These are phyloP conservation scores for Phytopythium kandeliae DNA, from an alignment of 352 stramenopile genomes.

Conservation along the genomic window DNA sequence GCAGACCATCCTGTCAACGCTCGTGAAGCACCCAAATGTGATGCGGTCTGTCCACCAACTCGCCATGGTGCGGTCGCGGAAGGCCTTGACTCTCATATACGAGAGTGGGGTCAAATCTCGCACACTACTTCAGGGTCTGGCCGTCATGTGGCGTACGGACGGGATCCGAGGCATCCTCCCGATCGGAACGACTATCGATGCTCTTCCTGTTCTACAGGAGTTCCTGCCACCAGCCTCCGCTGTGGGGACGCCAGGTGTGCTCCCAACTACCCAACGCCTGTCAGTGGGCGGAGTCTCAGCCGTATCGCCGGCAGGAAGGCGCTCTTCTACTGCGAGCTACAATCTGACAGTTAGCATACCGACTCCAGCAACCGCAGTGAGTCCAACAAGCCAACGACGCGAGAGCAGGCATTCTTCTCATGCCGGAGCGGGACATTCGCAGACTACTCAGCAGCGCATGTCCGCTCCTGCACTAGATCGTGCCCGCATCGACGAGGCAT, in stretches of 20 bases:
- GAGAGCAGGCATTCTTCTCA: neutral
- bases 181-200: constrained; percentile 17
- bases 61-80: constrained; percentile 38
- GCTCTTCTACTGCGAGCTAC: neutral
- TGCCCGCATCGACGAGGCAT: neutral
- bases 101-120: constrained; percentile 52
- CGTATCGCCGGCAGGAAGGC: neutral
- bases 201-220: constrained; percentile 38
- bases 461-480: neutral
- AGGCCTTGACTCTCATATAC: constrained; percentile 46
- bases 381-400: neutral
- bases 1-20: constrained; percentile 33
- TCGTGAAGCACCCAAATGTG: constrained; percentile 52
- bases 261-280: neutral
- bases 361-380: neutral
- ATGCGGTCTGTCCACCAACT: constrained; percentile 57
- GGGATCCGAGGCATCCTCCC: constrained; percentile 45
- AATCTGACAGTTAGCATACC: neutral
- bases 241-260: neutral
- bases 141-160: constrained; percentile 54
- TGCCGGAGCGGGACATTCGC: neutral
- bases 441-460: neutral
- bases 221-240: constrained; percentile 12
- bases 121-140: constrained; percentile 57
- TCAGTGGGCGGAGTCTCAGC: neutral